A percentile compares a stretch with the other conserved stretches of the same genome.
Evolutionary conservation across 495 filamentous ascomycete genomes (phyloP).

Genomic region (Pyronema omphalodes): DNA sequence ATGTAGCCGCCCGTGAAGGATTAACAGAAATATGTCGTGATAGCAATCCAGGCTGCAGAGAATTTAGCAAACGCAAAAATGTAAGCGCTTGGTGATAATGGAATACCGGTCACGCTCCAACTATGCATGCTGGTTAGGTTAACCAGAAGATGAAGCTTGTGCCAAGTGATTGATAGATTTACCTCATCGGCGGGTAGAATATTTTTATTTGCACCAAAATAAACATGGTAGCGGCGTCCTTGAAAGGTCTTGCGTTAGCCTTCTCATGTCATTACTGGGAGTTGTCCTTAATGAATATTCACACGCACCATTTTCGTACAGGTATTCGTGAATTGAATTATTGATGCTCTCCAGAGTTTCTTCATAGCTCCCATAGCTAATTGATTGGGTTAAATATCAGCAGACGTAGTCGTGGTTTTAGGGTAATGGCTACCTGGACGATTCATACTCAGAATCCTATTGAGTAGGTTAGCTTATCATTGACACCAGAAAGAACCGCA

Average conservation of each 20-base stretch:
- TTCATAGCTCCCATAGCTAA: no score
- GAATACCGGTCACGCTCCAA: background rate
- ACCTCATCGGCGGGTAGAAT: background rate
- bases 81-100: background rate
- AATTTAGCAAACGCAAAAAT: background rate
- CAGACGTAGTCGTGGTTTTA: background rate
- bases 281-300: background rate
- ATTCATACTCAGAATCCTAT: background rate
- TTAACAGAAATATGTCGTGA: slow-evolving; percentile 6
- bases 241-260: background rate
- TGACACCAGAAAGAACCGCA: background rate
- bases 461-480: background rate
- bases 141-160: no score
- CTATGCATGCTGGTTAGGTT: no score
- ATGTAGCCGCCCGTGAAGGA: slow-evolving; percentile 29
- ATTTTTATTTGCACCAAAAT: background rate
- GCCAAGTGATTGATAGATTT: no score
- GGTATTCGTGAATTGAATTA: background rate
- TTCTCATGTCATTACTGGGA: background rate
- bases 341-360: background rate
- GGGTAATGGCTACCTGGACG: background rate
- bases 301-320: background rate
- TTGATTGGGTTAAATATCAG: no score
- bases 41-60: slow-evolving; percentile 8
- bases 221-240: background rate